Conservation (phyloP, 78 protist genomes). For the Speleostelium caveatum region DNA sequence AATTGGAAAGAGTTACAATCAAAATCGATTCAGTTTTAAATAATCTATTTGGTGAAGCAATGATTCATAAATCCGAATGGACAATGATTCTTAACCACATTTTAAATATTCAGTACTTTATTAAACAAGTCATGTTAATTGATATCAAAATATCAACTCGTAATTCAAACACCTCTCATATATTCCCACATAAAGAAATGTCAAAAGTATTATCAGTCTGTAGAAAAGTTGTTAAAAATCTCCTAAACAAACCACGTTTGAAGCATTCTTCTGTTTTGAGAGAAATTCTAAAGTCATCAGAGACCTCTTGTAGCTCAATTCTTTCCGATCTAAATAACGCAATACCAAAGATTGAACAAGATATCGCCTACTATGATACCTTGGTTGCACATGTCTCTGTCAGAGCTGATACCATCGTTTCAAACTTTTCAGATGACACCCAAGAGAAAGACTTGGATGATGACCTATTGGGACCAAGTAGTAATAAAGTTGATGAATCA, state of each 20-base stretch:
- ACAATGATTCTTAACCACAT: slow-evolving; percentile 30
- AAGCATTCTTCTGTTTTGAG: slow-evolving; percentile 17
- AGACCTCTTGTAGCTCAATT: slow-evolving; percentile 8
- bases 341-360: slow-evolving; percentile 20
- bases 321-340: not conserved
- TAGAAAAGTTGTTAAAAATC: slow-evolving; percentile 61
- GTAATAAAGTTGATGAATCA: not conserved
- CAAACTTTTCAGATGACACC: not conserved
- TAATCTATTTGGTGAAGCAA: slow-evolving; percentile 33
- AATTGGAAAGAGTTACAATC: slow-evolving; percentile 40
- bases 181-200: slow-evolving; percentile 64
- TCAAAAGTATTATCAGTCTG: slow-evolving; percentile 34
- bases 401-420: slow-evolving; percentile 4
- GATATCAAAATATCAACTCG: slow-evolving; percentile 12
- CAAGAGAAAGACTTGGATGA: not conserved
- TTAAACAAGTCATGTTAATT: slow-evolving; percentile 66
- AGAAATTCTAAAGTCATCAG: slow-evolving; percentile 23
- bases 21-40: slow-evolving; percentile 34
- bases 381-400: not conserved
- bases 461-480: not conserved
- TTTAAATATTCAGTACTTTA: slow-evolving; percentile 52
- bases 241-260: slow-evolving; percentile 35
- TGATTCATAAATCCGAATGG: slow-evolving; percentile 53
- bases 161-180: not conserved
- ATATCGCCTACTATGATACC: not conserved